These are phyloP conservation scores for Schizonepeta tenuifolia DNA, from an alignment of 257 asterid genomes.

Conservation along the genomic window DNA sequence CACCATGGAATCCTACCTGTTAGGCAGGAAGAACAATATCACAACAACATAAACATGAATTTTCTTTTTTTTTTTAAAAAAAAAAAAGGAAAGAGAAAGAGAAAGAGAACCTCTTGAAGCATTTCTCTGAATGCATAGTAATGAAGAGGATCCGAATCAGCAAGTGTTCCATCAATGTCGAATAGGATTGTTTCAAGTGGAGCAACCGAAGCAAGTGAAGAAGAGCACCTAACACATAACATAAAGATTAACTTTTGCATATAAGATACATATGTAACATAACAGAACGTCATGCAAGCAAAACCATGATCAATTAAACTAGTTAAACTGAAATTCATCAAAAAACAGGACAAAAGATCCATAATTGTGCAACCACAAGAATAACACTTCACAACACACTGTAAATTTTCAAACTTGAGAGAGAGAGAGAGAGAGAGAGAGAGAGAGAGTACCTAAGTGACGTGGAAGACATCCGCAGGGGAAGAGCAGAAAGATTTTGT, in stretches of 20 bases:
- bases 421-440: not conserved
- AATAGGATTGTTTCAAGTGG: slow-evolving; percentile 77
- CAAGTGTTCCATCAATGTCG: slow-evolving; percentile 79
- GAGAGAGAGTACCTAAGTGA: slow-evolving; percentile 25
- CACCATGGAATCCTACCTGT: slow-evolving; percentile 78
- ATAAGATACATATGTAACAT: not conserved
- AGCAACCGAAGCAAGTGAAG: slow-evolving; percentile 61
- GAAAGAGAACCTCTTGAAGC: slow-evolving; percentile 75
- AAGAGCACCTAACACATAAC: slow-evolving; percentile 37
- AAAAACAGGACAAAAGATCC: not conserved
- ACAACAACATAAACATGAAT: slow-evolving; percentile 4
- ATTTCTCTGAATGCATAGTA: slow-evolving; percentile 76
- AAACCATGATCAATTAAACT: not conserved
- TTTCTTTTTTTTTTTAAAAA: too few relatives aligned
- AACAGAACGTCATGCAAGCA: not conserved
- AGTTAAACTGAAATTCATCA: too few relatives aligned
- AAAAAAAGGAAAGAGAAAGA: not conserved
- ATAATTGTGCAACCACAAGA: not conserved
- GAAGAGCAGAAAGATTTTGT: slow-evolving; percentile 16
- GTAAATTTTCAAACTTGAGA: not conserved
- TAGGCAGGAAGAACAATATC: not conserved
- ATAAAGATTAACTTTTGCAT: not conserved
- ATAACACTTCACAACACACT: not conserved
- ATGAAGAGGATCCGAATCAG: slow-evolving; percentile 86
- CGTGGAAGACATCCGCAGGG: slow-evolving; percentile 37